These are phyloP conservation scores for Chiua virens DNA, from an alignment of 768 basidiomycete genomes.

Conservation along the genomic window DNA sequence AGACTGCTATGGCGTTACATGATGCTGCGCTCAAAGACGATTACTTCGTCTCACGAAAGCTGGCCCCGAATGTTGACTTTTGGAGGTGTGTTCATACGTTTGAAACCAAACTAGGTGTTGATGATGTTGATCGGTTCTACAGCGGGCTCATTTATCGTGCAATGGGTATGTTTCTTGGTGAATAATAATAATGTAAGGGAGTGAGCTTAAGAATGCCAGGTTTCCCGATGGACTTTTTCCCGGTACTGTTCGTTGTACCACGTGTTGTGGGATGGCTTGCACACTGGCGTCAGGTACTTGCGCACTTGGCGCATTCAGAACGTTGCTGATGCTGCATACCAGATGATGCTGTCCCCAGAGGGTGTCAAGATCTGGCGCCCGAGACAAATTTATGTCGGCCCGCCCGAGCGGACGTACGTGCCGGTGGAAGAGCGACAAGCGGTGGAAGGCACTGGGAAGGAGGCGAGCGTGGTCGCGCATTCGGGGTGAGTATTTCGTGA, in stretches of 20 bases:
- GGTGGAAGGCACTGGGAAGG: constrained; percentile 55
- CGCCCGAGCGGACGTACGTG: constrained; percentile 72
- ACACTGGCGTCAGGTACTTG: constrained; percentile 80
- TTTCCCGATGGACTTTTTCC: constrained; percentile 94
- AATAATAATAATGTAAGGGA: not conserved
- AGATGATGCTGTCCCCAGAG: constrained; percentile 90
- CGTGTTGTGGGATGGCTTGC: constrained; percentile 93
- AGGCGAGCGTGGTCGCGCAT: constrained; percentile 63
- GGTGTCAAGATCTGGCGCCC: constrained; percentile 95
- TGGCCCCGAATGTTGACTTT: constrained; percentile 92
- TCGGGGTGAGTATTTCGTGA: constrained; percentile 60
- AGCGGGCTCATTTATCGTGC: constrained; percentile 90
- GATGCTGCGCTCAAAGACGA: constrained; percentile 89
- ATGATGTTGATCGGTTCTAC: not conserved
- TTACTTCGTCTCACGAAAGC: constrained; percentile 77
- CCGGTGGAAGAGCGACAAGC: constrained; percentile 55
- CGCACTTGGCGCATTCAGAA: not conserved
- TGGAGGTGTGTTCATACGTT: constrained; percentile 46
- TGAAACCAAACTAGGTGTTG: not conserved
- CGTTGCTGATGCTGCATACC: constrained; percentile 8
- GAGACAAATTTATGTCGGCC: constrained; percentile 81
- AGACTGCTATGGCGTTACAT: constrained; percentile 87
- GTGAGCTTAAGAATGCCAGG: constrained; percentile 41
- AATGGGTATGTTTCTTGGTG: constrained; percentile 59
- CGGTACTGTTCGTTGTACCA: constrained; percentile 89